These are phyloP conservation scores for Nemania bipapillata DNA, from an alignment of 2,329 filamentous ascomycete genomes.

Conservation along the genomic window DNA sequence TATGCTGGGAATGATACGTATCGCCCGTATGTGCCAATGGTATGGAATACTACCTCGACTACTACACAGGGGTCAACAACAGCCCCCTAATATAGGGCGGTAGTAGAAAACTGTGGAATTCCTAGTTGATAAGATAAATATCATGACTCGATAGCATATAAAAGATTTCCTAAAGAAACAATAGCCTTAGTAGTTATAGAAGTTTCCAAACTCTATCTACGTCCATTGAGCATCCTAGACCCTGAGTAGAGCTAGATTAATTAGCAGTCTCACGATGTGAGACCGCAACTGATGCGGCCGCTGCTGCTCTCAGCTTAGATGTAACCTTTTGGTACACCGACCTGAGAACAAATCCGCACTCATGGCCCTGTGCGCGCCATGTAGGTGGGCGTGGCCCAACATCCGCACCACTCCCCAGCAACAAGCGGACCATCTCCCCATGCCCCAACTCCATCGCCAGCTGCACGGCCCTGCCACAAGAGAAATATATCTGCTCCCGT, in stretches of 20 bases:
- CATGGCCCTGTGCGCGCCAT: background rate
- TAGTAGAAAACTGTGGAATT: too few relatives aligned
- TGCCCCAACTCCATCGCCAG: background rate
- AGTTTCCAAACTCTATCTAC: background rate
- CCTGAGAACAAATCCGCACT: background rate
- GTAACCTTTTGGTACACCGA: background rate
- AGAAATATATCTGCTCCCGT: background rate
- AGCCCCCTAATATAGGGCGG: too few relatives aligned
- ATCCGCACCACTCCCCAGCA: background rate
- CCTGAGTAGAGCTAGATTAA: background rate
- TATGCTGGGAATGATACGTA: too few relatives aligned
- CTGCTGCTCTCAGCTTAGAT: background rate
- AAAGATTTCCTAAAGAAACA: too few relatives aligned
- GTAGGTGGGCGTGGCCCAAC: background rate
- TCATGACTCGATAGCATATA: too few relatives aligned
- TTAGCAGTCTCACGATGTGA: background rate
- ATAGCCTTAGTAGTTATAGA: background rate
- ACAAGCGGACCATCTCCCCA: background rate
- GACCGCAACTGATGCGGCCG: too few relatives aligned
- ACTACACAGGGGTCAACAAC: too few relatives aligned
- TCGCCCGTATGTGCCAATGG: too few relatives aligned
- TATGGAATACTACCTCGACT: too few relatives aligned
- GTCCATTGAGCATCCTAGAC: background rate
- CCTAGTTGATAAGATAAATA: too few relatives aligned
- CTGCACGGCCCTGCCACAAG: background rate